phyloP scores from a whole-genome alignment of 2,329 filamentous ascomycete species.

The Fusarium fracticaudum region DNA sequence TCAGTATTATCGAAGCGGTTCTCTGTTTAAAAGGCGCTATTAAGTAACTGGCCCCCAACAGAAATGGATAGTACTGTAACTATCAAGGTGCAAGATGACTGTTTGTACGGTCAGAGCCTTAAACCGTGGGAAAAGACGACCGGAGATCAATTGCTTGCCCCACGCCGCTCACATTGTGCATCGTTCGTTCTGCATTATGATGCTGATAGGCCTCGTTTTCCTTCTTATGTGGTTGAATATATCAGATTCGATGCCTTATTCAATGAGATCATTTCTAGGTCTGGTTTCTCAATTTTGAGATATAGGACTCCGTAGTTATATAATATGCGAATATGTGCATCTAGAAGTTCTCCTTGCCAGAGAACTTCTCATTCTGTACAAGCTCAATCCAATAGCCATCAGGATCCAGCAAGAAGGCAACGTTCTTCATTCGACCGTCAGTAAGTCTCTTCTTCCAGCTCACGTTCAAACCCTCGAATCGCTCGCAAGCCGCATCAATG shows the following conservation, averaged over 20 bases:
- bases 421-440: conserved; percentile 91
- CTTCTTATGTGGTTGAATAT: neutral
- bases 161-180: neutral
- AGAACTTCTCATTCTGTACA: conserved; percentile 80
- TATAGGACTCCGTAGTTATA: neutral
- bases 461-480: conserved; percentile 83
- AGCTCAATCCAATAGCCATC: conserved; percentile 86
- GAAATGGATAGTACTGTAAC: neutral
- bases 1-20: neutral
- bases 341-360: conserved; percentile 63
- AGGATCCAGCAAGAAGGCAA: conserved; percentile 90
- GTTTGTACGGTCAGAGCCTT: neutral
- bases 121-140: neutral
- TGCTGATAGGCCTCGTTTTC: neutral
- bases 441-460: conserved; percentile 96
- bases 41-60: neutral
- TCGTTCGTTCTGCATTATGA: neutral
- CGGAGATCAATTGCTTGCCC: neutral
- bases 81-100: conserved; percentile 3
- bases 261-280: neutral
- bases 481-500: conserved; percentile 84
- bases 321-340: neutral
- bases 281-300: neutral
- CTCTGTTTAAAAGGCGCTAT: neutral
- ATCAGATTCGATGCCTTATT: neutral